Evolutionary conservation across 345 rosid species (phyloP).

Genomic region (Lagerstroemia speciosa): DNA sequence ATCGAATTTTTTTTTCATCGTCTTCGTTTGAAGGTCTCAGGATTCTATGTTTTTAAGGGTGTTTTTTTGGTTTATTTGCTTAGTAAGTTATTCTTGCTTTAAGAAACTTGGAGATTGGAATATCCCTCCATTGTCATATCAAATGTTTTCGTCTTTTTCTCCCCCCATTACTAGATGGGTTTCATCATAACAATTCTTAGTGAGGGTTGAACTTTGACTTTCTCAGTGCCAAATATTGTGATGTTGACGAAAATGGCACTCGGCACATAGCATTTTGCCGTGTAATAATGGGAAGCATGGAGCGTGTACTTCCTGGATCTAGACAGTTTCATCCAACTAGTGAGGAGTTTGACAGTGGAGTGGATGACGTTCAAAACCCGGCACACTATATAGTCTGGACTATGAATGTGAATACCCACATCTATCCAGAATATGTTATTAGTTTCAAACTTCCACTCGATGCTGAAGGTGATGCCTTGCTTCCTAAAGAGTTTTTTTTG

Average conservation of each 20-base stretch:
- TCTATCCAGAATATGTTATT: conserved; percentile 39
- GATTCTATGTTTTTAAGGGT: neutral
- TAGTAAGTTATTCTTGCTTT: neutral
- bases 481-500: conserved; percentile 11
- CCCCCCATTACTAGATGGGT: neutral
- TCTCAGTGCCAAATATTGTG: conserved; percentile 36
- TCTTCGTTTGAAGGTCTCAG: neutral
- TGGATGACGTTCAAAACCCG: conserved; percentile 38
- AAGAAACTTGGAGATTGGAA: neutral
- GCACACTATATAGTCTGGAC: conserved; percentile 39
- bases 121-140: neutral
- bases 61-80: neutral
- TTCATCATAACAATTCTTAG: neutral
- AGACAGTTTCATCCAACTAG: conserved; percentile 34
- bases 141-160: neutral
- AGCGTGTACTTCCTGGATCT: conserved; percentile 28
- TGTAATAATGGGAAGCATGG: conserved; percentile 46
- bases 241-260: conserved; percentile 42
- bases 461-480: conserved; percentile 32
- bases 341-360: conserved; percentile 43
- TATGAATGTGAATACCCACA: conserved; percentile 40
- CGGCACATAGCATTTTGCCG: conserved; percentile 29
- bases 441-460: conserved; percentile 32
- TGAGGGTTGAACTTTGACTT: conserved; percentile 13
- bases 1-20: neutral